Base-by-base conservation (phyloP, 345 rosid genomes). In the Syzygium grande region DNA sequence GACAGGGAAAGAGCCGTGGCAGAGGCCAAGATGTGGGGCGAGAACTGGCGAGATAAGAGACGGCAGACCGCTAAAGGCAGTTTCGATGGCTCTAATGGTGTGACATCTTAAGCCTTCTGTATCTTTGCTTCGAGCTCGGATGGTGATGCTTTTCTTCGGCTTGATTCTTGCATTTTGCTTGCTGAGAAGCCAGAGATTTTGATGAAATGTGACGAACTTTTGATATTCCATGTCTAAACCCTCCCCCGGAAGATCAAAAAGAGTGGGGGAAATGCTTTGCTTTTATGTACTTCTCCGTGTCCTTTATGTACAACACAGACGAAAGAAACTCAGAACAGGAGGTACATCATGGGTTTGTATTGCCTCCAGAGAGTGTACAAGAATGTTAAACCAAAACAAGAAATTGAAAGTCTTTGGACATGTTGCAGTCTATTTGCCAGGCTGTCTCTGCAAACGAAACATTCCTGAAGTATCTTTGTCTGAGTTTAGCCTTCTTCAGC, bases 21-120 rank as follows among this genome's bases (percentile, higher is more conserved):
- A 0, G 99, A 98, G 89, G 99, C 99, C 56, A 98, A 96, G 91
- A 95, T 93, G 97, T 98, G 99, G 99, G 99, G 98, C 10, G 99
- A 96, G 90, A 98, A 96, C 86, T 94, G 89, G 94, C 90, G 99
- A 90, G 99, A 96, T 88, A 96, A 98, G 92, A 92, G 97, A 87
- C 88, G 97, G 91, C 99, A 93, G 84, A 93, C 85, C 21, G 96
- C 94, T 84, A 95, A 91, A 85, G 98, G 94, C 84, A 91, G 95
- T 87, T 93, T 89, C 29, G 96, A 94, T 61, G 95, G 90, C 52
- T 84, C 88, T 7, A 92, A 89, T 29, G 89, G 92, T n/a, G n/a
- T 91, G 92, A 73, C 49, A 73, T 49, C 87, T 46, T 17, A 19
- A 29, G 56, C 56, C 7, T 49, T 27, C 89, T 51, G 29, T 73